A percentile compares a stretch with the other conserved stretches of the same genome.
Conservation (phyloP, 2,329 filamentous ascomycete species). For the Paramyrothecium sp. region DNA sequence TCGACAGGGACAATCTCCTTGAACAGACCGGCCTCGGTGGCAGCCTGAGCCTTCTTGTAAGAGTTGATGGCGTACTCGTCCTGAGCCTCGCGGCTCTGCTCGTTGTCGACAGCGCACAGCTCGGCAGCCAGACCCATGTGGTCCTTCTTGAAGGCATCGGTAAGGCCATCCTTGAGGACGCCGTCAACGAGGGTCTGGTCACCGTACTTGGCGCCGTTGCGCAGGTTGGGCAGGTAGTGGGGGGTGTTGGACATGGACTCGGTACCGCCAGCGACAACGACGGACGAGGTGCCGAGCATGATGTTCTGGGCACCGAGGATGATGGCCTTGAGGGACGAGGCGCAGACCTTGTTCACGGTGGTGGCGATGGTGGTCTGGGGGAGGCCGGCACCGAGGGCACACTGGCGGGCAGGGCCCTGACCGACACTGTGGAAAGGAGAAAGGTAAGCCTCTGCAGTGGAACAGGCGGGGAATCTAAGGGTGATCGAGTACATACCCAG, state of each 20-base stretch:
- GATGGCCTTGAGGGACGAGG: slow-evolving; percentile 90
- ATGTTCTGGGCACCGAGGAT: slow-evolving; percentile 95
- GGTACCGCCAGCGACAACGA: slow-evolving; percentile 90
- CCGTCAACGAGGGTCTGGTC: slow-evolving; percentile 87
- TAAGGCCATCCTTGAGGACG: slow-evolving; percentile 90
- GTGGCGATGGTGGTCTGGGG: slow-evolving; percentile 78
- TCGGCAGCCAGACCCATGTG: slow-evolving; percentile 95
- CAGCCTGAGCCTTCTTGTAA: slow-evolving; percentile 90
- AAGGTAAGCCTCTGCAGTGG: background rate
- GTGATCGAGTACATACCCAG: slow-evolving; percentile 63
- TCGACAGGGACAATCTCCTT: slow-evolving; percentile 88
- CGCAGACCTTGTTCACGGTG: slow-evolving; percentile 98
- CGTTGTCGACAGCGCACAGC: slow-evolving; percentile 85
- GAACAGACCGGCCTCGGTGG: slow-evolving; percentile 80
- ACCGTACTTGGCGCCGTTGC: slow-evolving; percentile 90
- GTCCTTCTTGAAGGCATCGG: slow-evolving; percentile 91
- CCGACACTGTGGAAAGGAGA: slow-evolving; percentile 63
- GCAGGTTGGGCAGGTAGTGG: slow-evolving; percentile 88
- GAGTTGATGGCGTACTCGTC: slow-evolving; percentile 94
- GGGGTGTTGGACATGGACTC: slow-evolving; percentile 99
- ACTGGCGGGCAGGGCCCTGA: slow-evolving; percentile 94
- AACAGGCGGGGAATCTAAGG: background rate
- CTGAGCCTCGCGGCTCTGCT: slow-evolving; percentile 78
- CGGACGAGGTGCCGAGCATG: slow-evolving; percentile 89
- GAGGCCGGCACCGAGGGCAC: slow-evolving; percentile 85